Evolutionary conservation across 768 basidiomycete genomes (phyloP), one percentile per base, ranked within the genome.

Genomic region (Grammothele lineata): DNA sequence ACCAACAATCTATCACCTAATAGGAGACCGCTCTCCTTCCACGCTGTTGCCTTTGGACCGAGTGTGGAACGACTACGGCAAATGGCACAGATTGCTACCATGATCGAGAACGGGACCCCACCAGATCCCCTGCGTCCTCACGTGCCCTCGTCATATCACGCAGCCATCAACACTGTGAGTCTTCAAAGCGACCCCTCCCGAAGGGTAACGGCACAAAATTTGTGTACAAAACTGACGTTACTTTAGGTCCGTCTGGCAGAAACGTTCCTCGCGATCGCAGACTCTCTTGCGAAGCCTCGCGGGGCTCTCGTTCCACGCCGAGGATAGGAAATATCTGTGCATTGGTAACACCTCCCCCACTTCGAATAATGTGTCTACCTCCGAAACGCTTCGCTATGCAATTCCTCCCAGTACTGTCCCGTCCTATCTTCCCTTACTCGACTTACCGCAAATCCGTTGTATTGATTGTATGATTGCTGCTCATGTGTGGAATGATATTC

Each of bases 221-320:
- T n/a, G n/a, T n/a, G 27, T 30, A 14, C 27, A 30, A 7, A 14
- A 30, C 27, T 30, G n/a, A n/a, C n/a, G 27, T 37, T 25, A 7
- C n/a, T n/a, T 6, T n/a, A 81, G 80, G 67, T 81, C 12, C 72
- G 69, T 48, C 69, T 82, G 7, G 73, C 80, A 0, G 68, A 80
- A 54, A 75, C 80, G 3, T 82, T 83, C 69, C 56, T 81, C 18
- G 73, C 72, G 23, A 70, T 81, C 42, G 78, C 79, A 0, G 76
- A 79, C 43, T 79, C 80, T 1, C 57, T 83, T 61, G 69, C 70
- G 52, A 83, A 77, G 54, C 75, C 80, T 4, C 64, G 80, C 54
- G 81, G 75, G 0, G 67, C 72, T 18, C 57, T 81, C n/a, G 44
- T 57, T 80, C 33, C 42, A 21, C 27, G 50, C n/a, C n/a, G n/a